Percentiles rank a stretch among this genome's conserved stretches.
These are phyloP conservation scores for Gymnopilus dilepis DNA, from an alignment of 768 basidiomycete species.

Conservation along the genomic window DNA sequence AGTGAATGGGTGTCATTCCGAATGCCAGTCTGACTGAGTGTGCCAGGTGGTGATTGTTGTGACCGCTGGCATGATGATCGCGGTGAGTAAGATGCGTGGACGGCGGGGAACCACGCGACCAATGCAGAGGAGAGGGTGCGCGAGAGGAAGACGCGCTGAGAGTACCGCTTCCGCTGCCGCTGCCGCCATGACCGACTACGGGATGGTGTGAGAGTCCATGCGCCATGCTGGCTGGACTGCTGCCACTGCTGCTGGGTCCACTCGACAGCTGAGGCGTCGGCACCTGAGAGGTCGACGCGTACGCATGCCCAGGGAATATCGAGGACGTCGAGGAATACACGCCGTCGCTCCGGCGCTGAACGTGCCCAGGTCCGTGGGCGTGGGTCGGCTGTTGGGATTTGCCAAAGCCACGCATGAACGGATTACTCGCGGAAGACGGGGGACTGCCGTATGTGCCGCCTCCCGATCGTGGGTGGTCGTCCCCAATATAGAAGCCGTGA, in stretches of 20 bases:
- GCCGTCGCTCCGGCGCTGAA: conserved; percentile 25
- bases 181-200: conserved; percentile 1
- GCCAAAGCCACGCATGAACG: conserved; percentile 24
- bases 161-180: conserved; percentile 34
- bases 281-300: conserved; percentile 34
- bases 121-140: conserved; percentile 61
- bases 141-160: conserved; percentile 60
- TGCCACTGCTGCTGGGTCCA: conserved; percentile 67
- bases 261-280: conserved; percentile 69
- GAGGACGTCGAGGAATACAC: conserved; percentile 20
- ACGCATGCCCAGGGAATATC: conserved; percentile 19
- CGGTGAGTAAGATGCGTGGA: conserved; percentile 17
- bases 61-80: conserved; percentile 19
- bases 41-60: conserved; percentile 66
- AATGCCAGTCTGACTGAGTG: conserved; percentile 88
- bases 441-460: conserved; percentile 37
- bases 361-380: conserved; percentile 9
- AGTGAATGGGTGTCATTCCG: conserved; percentile 86
- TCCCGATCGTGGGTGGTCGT: conserved; percentile 30
- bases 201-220: conserved; percentile 33
- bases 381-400: conserved; percentile 14
- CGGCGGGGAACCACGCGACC: conserved; percentile 35
- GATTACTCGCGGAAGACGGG: conserved; percentile 25
- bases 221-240: conserved; percentile 61
- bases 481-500: conserved; percentile 24